These are phyloP conservation scores for Psilocybe cyanescens DNA, from an alignment of 768 basidiomycete species.

Conservation along the genomic window DNA sequence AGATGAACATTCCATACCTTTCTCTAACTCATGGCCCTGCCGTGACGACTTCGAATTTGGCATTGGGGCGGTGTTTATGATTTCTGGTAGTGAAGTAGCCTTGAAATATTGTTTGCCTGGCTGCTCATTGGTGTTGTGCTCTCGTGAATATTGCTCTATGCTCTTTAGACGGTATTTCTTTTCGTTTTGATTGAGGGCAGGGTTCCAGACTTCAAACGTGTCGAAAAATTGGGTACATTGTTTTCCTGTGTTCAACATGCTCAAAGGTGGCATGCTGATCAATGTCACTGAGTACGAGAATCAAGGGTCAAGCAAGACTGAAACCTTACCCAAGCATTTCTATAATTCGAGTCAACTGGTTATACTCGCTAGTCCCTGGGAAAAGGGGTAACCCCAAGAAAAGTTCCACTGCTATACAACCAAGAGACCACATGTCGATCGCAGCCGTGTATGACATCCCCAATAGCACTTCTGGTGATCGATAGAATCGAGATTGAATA, in stretches of 20 bases:
- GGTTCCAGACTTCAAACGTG: conserved; percentile 58
- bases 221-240: conserved; percentile 96
- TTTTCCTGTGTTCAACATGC: conserved; percentile 96
- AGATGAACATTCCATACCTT: conserved; percentile 55
- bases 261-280: conserved; percentile 80
- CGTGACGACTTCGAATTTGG: conserved; percentile 79
- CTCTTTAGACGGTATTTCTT: conserved; percentile 89
- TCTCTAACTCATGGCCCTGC: conserved; percentile 84
- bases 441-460: conserved; percentile 93
- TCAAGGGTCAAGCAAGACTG: not conserved
- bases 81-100: conserved; percentile 90
- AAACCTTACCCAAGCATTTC: conserved; percentile 94
- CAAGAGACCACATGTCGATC: conserved; percentile 99
- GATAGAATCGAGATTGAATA: conserved; percentile 98
- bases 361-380: conserved; percentile 99
- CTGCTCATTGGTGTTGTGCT: conserved; percentile 95
- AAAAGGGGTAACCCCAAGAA: conserved; percentile 96
- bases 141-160: conserved; percentile 93
- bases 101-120: conserved; percentile 99
- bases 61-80: conserved; percentile 96
- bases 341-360: conserved; percentile 94
- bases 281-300: conserved; percentile 7
- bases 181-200: conserved; percentile 72
- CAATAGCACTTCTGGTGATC: conserved; percentile 95
- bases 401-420: conserved; percentile 97